A percentile compares a stretch with the other conserved stretches of the same genome.
phyloP scores from a whole-genome alignment of 2,329 filamentous ascomycete species.

The Teratosphaeria gauchensis region DNA sequence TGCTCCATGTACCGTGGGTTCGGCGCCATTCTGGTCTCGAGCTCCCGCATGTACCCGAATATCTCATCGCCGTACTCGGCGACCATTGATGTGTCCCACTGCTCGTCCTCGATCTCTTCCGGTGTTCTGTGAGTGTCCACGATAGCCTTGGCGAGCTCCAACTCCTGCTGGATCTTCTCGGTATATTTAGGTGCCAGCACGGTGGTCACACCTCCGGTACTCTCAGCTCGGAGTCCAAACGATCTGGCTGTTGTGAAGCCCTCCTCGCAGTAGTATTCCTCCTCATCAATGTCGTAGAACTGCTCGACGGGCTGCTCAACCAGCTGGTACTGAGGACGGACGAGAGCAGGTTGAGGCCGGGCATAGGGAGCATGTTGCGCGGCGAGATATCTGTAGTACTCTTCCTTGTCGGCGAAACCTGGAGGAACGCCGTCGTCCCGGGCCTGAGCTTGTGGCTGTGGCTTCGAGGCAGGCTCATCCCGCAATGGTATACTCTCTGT shows the following conservation, averaged over 20 bases:
- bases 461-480: slow-evolving; percentile 14
- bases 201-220: slow-evolving; percentile 53
- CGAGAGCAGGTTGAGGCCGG: slow-evolving; percentile 1
- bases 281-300: slow-evolving; percentile 44
- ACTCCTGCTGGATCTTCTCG: slow-evolving; percentile 59
- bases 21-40: slow-evolving; percentile 80
- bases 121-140: slow-evolving; percentile 56
- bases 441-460: slow-evolving; percentile 2
- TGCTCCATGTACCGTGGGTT: slow-evolving; percentile 94
- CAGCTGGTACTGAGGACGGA: not conserved
- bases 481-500: slow-evolving; percentile 20
- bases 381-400: slow-evolving; percentile 5
- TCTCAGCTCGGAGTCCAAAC: slow-evolving; percentile 60
- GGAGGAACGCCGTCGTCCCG: not conserved
- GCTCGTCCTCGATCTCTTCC: slow-evolving; percentile 79
- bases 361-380: slow-evolving; percentile 2
- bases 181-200: slow-evolving; percentile 63
- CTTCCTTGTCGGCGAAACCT: slow-evolving; percentile 6
- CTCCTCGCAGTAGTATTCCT: slow-evolving; percentile 64
- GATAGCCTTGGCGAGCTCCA: slow-evolving; percentile 56
- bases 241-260: slow-evolving; percentile 68
- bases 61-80: slow-evolving; percentile 95
- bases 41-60: slow-evolving; percentile 78
- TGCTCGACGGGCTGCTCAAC: slow-evolving; percentile 6
- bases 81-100: slow-evolving; percentile 94